Evolutionary conservation across 2,329 filamentous ascomycete species (phyloP), one percentile per base, ranked within the genome.

Genomic region (Claviceps spartinae): DNA sequence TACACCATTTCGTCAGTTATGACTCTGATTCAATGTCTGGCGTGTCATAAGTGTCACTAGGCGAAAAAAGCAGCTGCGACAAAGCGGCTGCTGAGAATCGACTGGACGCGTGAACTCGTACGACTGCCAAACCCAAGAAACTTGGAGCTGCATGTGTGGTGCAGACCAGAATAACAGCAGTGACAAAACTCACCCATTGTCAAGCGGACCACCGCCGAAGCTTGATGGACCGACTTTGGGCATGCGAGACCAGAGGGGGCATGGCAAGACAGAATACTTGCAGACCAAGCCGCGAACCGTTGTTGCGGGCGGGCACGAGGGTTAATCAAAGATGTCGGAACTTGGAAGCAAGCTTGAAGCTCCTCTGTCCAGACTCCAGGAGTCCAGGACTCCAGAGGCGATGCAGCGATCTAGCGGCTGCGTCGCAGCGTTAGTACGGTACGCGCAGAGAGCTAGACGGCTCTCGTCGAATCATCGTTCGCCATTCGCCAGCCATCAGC

Each of bases 171-270:
- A 26, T 16, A 9, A 44, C 38, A 56, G 34, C 8, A 9, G 18
- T 3, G 20, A 41, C 26, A 30, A 41, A 40, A 53, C 59, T 58
- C 51, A 62, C 60, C 58, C 60, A 62, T 62, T 54, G 60, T 59
- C 51, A 58, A 57, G 53, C 55, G 52, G 55, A 57, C 59, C 57
- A 46, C 53, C 52, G 55, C 58, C 53, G 54, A 58, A 54, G 41
- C 57, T 55, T 56, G 53, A 50, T 54, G 48, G 48, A 54, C 50
- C 57, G 52, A 47, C 51, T 49, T 50, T 49, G 52, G 52, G 54
- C 58, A 56, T 58, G 54, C 52, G 54, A 53, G 56, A 51, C 54
- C 52, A 53, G 26, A 41, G 24, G 41, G 9, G 49, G 47, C 52
- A 56, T 54, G 37, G 47, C 51, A 54, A 38, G 9, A 43, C 16